These are phyloP conservation scores for Cercospora janseana DNA, from an alignment of 2,329 filamentous ascomycete species.

Conservation along the genomic window DNA sequence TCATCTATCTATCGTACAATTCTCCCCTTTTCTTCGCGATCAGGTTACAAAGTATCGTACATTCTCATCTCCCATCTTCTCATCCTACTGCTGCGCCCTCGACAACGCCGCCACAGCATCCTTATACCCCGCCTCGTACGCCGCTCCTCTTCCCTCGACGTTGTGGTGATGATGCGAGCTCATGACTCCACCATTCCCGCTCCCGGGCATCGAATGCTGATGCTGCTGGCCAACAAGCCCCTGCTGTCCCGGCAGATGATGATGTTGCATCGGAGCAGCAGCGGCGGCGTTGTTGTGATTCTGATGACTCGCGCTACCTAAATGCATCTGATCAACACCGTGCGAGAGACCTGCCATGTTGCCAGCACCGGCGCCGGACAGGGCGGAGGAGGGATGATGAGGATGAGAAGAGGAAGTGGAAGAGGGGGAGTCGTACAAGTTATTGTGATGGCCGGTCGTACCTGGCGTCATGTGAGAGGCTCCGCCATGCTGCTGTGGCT, in stretches of 20 bases:
- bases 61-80: neutral
- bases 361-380: too few relatives aligned
- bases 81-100: neutral
- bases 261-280: too few relatives aligned
- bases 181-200: neutral
- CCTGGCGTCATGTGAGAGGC: constrained; percentile 6
- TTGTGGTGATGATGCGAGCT: constrained; percentile 6
- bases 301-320: neutral
- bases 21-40: neutral
- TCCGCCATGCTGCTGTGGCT: constrained; percentile 11
- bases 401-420: constrained; percentile 5
- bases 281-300: too few relatives aligned
- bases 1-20: constrained; percentile 2
- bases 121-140: constrained; percentile 15
- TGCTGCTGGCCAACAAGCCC: too few relatives aligned
- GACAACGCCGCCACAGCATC: constrained; percentile 13
- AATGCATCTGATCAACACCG: constrained; percentile 11
- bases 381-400: too few relatives aligned
- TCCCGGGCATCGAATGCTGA: neutral
- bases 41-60: neutral
- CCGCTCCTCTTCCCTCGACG: constrained; percentile 10
- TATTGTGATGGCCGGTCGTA: neutral
- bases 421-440: constrained; percentile 7
- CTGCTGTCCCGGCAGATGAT: neutral
- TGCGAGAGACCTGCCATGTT: constrained; percentile 8